Conservation (phyloP, 306 rosid genomes). For the Acacia confusa region DNA sequence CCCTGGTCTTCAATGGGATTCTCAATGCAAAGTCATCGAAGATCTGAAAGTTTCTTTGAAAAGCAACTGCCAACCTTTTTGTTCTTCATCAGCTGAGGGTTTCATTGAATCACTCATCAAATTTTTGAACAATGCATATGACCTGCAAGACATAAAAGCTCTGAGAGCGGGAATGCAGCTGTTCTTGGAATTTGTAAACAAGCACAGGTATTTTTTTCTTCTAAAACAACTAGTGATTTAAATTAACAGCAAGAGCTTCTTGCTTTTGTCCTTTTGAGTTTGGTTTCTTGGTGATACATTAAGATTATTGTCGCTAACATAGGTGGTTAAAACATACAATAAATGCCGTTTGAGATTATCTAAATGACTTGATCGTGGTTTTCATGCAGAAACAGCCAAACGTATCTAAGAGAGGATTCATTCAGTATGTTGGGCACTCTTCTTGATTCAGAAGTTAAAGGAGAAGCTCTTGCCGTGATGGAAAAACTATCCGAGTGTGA, state of each 20-base stretch:
- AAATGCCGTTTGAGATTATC: not conserved
- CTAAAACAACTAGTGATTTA: not conserved
- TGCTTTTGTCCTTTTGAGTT: not conserved
- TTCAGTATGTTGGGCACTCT: constrained; percentile 52
- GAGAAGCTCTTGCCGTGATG: constrained; percentile 66
- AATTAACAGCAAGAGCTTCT: too few species aligned
- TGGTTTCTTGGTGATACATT: constrained; percentile 10
- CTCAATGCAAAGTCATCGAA: constrained; percentile 67
- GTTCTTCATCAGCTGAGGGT: constrained; percentile 45
- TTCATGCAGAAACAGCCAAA: constrained; percentile 46
- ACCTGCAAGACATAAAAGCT: constrained; percentile 50
- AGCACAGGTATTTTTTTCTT: constrained; percentile 57
- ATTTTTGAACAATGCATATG: constrained; percentile 68
- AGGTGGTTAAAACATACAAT: not conserved
- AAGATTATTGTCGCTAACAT: not conserved
- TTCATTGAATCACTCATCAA: constrained; percentile 56
- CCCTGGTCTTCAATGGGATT: constrained; percentile 68
- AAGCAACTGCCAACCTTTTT: constrained; percentile 42
- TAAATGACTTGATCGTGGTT: not conserved
- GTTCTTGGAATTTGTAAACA: constrained; percentile 55
- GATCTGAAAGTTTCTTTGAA: constrained; percentile 53
- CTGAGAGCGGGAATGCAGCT: constrained; percentile 65
- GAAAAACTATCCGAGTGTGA: constrained; percentile 62
- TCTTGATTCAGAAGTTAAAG: constrained; percentile 57
- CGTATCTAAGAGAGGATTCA: constrained; percentile 46